Evolutionary conservation across 192 early-diverging fungal genomes (phyloP).

Genomic region (Entomortierella parvispora): DNA sequence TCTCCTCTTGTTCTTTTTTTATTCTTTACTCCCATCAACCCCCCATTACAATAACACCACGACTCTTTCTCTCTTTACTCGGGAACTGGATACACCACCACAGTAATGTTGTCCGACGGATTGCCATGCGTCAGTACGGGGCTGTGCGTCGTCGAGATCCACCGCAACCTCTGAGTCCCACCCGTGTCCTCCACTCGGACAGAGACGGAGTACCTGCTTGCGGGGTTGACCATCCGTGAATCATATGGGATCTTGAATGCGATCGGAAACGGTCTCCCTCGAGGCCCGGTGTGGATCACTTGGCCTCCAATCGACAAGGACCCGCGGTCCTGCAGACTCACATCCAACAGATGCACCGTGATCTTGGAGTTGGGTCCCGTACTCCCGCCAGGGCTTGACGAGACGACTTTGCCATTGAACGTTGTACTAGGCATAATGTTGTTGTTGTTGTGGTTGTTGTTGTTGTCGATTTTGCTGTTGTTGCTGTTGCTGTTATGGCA

Average conservation of each 20-base stretch:
- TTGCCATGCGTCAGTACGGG: background rate
- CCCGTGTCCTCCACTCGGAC: background rate
- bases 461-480: no score
- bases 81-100: background rate
- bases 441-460: no score
- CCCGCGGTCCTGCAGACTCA: background rate
- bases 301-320: background rate
- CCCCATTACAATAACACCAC: no score
- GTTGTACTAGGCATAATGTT: no score
- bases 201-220: background rate
- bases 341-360: background rate
- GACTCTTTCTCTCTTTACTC: no score
- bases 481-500: no score
- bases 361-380: background rate
- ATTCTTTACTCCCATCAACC: no score
- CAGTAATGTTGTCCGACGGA: no score
- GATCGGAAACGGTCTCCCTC: constrained; percentile 3
- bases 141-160: background rate
- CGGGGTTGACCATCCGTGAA: background rate
- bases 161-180: background rate
- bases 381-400: background rate
- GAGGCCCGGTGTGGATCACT: background rate
- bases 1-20: no score
- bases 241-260: constrained; percentile 1
- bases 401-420: no score